Evolutionary conservation across 2,329 filamentous ascomycete species (phyloP).

Genomic region (Thelonectria blattea): DNA sequence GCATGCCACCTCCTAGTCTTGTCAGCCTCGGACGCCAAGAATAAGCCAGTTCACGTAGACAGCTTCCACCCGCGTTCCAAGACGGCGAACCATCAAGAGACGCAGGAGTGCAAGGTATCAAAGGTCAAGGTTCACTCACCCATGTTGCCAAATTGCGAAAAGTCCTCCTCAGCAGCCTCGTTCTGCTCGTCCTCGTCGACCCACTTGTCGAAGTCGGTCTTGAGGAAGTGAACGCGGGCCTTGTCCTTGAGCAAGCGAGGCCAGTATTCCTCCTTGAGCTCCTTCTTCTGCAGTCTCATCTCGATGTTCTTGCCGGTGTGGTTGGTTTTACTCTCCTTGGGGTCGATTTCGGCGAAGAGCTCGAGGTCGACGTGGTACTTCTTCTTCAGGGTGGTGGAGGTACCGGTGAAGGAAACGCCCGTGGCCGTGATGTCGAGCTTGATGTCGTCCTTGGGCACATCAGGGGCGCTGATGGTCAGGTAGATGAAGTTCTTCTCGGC

Average conservation of each 20-base stretch:
- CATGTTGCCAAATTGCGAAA: slow-evolving; percentile 71
- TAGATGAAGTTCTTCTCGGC: slow-evolving; percentile 92
- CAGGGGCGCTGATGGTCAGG: slow-evolving; percentile 87
- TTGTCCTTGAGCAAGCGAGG: slow-evolving; percentile 89
- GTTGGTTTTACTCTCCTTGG: slow-evolving; percentile 80
- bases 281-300: slow-evolving; percentile 96
- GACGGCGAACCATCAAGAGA: neutral
- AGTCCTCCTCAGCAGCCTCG: slow-evolving; percentile 82
- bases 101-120: neutral
- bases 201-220: slow-evolving; percentile 99
- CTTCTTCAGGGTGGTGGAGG: slow-evolving; percentile 82
- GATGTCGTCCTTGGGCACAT: slow-evolving; percentile 76
- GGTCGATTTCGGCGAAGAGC: slow-evolving; percentile 90
- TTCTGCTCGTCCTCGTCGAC: slow-evolving; percentile 99
- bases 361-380: slow-evolving; percentile 87
- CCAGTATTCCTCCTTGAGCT: slow-evolving; percentile 94
- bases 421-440: slow-evolving; percentile 84
- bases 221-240: slow-evolving; percentile 92
- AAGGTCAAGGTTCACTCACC: slow-evolving; percentile 50
- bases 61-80: neutral
- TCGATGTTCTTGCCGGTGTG: slow-evolving; percentile 89
- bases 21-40: neutral
- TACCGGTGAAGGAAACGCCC: slow-evolving; percentile 80
- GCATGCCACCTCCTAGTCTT: slow-evolving; percentile 55
- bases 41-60: neutral